Evolutionary conservation across 495 filamentous ascomycete species (phyloP).

Genomic region (Penicillium atrosanguineum): DNA sequence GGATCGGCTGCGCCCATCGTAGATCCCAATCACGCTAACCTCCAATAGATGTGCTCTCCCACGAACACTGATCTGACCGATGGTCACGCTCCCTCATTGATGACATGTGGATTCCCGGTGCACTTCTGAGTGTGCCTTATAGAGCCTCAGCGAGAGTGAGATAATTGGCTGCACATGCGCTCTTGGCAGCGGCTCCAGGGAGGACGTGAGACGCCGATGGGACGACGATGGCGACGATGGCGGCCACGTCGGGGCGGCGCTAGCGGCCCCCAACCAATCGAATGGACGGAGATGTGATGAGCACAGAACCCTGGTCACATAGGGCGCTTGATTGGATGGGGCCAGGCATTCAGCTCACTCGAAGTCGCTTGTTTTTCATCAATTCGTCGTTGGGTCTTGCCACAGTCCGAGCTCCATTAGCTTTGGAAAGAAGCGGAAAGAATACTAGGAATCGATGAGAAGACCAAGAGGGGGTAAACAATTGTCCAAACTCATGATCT

Average conservation of each 20-base stretch:
- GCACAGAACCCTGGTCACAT: conserved; percentile 4
- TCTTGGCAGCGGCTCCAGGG: conserved; percentile 29
- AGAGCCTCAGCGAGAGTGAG: neutral
- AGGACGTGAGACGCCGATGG: conserved; percentile 19
- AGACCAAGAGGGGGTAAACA: neutral
- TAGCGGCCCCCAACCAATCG: conserved; percentile 21
- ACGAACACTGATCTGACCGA: neutral
- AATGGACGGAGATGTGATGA: conserved; percentile 22
- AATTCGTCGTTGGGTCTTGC: neutral
- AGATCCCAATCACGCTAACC: conserved; percentile 10
- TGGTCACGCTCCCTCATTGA: neutral
- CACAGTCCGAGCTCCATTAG: neutral
- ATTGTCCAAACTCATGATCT: neutral
- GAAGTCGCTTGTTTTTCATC: neutral
- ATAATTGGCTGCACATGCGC: conserved; percentile 8
- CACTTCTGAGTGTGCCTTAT: neutral
- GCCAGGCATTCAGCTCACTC: neutral
- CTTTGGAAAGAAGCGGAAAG: neutral
- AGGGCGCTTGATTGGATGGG: conserved; percentile 1
- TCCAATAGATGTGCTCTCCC: neutral
- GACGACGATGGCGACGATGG: conserved; percentile 4
- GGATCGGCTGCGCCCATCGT: conserved; percentile 8
- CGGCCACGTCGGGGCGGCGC: conserved; percentile 11
- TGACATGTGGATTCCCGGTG: neutral
- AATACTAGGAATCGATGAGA: neutral